These are phyloP conservation scores for Sporothrix dimorphospora DNA, from an alignment of 2,329 filamentous ascomycete genomes.

Conservation along the genomic window DNA sequence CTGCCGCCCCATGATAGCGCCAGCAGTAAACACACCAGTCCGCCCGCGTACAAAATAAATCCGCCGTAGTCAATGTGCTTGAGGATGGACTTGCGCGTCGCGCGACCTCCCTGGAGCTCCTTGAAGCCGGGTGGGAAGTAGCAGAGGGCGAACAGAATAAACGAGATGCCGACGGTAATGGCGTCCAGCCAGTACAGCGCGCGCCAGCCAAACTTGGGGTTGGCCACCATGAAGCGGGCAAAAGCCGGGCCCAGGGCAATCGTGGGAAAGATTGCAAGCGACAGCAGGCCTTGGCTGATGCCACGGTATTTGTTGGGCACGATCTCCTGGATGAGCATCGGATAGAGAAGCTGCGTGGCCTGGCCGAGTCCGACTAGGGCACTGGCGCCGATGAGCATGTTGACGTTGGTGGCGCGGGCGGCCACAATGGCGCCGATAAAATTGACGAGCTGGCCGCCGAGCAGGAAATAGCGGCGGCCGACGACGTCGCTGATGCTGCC, in stretches of 20 bases:
- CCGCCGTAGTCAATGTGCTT: conserved; percentile 25
- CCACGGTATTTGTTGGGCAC: conserved; percentile 28
- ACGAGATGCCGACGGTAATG: conserved; percentile 16
- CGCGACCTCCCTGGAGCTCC: conserved; percentile 13
- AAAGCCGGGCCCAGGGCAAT: conserved; percentile 27
- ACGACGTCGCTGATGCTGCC: conserved; percentile 25
- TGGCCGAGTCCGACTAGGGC: conserved; percentile 21
- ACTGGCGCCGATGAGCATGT: conserved; percentile 25
- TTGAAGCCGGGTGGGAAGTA: conserved; percentile 24
- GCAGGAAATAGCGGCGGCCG: conserved; percentile 25
- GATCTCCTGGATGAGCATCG: conserved; percentile 24
- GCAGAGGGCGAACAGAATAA: conserved; percentile 21
- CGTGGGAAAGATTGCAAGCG: conserved; percentile 33
- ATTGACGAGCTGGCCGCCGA: conserved; percentile 23
- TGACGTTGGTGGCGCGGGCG: conserved; percentile 20
- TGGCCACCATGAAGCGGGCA: conserved; percentile 31
- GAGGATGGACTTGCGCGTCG: not conserved
- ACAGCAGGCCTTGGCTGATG: conserved; percentile 31
- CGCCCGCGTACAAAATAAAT: conserved; percentile 13
- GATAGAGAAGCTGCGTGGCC: conserved; percentile 22
- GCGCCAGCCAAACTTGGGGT: conserved; percentile 23
- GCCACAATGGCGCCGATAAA: conserved; percentile 24
- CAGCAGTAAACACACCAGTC: conserved; percentile 14
- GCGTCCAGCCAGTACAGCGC: conserved; percentile 23
- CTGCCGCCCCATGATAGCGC: conserved; percentile 24